Evolutionary conservation across 257 asterid species (phyloP).

Genomic region (Thymus quinquecostatus): DNA sequence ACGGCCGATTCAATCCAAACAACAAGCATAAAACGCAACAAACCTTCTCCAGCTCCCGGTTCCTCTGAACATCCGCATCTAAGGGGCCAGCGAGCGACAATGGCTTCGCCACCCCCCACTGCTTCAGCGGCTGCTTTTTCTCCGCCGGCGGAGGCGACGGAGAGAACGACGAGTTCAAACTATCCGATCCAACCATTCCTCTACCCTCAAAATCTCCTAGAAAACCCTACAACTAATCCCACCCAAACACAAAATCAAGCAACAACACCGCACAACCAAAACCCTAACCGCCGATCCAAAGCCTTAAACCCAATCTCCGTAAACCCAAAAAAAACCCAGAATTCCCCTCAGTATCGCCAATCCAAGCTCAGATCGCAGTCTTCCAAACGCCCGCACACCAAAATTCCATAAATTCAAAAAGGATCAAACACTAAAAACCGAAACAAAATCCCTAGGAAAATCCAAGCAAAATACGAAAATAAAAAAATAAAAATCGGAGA

Average conservation of each 20-base stretch:
- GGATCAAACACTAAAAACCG: slow-evolving; percentile 13
- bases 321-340: slow-evolving; percentile 23
- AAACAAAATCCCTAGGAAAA: slow-evolving; percentile 31
- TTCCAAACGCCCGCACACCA: slow-evolving; percentile 23
- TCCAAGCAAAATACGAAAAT: slow-evolving; percentile 18
- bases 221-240: slow-evolving; percentile 30
- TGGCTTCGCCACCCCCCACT: slow-evolving; percentile 79
- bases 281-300: slow-evolving; percentile 44
- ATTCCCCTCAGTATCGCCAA: slow-evolving; percentile 24
- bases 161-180: slow-evolving; percentile 37
- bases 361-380: slow-evolving; percentile 37
- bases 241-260: slow-evolving; percentile 30
- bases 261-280: slow-evolving; percentile 25
- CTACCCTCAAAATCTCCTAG: slow-evolving; percentile 26
- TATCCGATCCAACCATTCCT: slow-evolving; percentile 52
- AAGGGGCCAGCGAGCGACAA: slow-evolving; percentile 75
- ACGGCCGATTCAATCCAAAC: neutral
- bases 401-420: slow-evolving; percentile 27
- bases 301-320: slow-evolving; percentile 35
- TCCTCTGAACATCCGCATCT: slow-evolving; percentile 64
- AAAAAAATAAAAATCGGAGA: neutral
- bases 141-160: slow-evolving; percentile 42
- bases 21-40: neutral
- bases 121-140: slow-evolving; percentile 48
- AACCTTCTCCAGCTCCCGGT: slow-evolving; percentile 81